These are phyloP conservation scores for Rhynchospora tenuis DNA, from an alignment of 176 grass and related monocot genomes.

Conservation along the genomic window DNA sequence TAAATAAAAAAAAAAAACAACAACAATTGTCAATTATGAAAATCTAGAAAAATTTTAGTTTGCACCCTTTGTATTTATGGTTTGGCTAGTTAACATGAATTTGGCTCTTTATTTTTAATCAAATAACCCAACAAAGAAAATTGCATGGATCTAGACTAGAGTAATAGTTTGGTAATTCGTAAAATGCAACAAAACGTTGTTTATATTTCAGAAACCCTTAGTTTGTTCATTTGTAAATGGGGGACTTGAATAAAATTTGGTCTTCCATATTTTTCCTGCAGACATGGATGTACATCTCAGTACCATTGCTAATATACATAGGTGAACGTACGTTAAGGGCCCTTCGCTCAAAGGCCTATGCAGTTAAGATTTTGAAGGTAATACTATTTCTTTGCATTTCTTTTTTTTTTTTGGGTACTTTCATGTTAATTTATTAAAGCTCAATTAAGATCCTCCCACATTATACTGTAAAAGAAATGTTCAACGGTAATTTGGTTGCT, in stretches of 20 bases:
- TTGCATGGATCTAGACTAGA: background rate
- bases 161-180: background rate
- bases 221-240: background rate
- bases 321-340: conserved; percentile 76
- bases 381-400: background rate
- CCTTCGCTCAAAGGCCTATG: conserved; percentile 79
- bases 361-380: conserved; percentile 90
- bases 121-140: background rate
- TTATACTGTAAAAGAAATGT: background rate
- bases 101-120: background rate
- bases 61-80: background rate
- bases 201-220: background rate
- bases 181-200: background rate
- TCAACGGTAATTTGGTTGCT: background rate
- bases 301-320: conserved; percentile 66
- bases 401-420: background rate
- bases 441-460: background rate
- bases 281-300: conserved; percentile 99
- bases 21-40: background rate
- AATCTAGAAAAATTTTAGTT: background rate
- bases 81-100: background rate
- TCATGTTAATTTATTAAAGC: background rate
- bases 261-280: conserved; percentile 25
- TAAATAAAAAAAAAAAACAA: background rate
- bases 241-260: background rate